A percentile compares a stretch with the other conserved stretches of the same genome.
Evolutionary conservation across 176 grass and related monocot species (phyloP).

Genomic region (Aegilops longissima): DNA sequence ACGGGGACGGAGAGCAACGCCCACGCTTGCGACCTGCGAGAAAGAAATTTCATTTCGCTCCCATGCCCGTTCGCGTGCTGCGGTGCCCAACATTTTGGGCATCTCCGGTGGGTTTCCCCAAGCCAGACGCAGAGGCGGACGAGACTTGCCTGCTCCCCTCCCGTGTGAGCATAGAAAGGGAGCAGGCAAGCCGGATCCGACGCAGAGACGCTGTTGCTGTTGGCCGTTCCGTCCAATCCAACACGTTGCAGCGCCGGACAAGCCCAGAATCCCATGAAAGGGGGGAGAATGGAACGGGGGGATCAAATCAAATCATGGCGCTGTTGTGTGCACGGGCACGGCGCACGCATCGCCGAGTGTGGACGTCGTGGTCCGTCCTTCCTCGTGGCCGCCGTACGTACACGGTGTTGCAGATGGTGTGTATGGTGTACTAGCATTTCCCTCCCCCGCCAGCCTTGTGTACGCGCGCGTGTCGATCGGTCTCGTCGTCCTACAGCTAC

Average conservation of each 20-base stretch:
- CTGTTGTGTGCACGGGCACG: background rate
- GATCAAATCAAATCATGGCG: background rate
- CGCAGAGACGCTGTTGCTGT: background rate
- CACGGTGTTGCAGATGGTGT: background rate
- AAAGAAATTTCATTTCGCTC: too few relatives aligned
- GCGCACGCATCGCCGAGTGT: background rate
- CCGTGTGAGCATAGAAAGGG: too few relatives aligned
- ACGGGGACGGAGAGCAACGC: background rate
- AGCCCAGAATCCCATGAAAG: slow-evolving; percentile 4
- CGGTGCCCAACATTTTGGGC: background rate
- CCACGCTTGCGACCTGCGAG: background rate
- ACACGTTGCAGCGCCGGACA: slow-evolving; percentile 26
- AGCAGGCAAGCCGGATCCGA: too few relatives aligned
- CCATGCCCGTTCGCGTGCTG: background rate
- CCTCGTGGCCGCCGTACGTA: background rate
- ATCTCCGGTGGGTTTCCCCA: background rate
- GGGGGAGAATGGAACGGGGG: background rate
- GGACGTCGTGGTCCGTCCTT: background rate
- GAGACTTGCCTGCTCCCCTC: too few relatives aligned
- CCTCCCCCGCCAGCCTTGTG: background rate
- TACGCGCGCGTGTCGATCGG: background rate
- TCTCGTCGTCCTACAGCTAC: background rate
- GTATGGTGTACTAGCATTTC: background rate
- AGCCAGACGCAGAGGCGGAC: background rate
- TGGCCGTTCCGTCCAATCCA: slow-evolving; percentile 17